Base-by-base conservation (phyloP, 176 grass and related monocot species). In the Puccinellia tenuiflora region DNA sequence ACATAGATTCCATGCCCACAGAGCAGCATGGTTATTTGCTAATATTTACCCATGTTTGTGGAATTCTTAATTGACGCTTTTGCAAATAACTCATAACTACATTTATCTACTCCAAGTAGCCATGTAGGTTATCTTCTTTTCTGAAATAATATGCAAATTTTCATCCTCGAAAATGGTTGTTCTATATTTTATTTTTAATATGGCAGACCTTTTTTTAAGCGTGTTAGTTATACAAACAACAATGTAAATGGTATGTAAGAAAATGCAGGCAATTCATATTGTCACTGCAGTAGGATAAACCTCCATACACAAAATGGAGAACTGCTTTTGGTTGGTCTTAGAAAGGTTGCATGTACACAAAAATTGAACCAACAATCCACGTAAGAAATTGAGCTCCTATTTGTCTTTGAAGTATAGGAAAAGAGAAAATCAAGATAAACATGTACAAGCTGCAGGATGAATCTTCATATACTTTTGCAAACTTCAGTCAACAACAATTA, bases 301-400 rank as follows among this genome's bases (percentile, higher is more conserved):
- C 25, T 45, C 20, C 21, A 87, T 67, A 81, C 56, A 56, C 65
- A 85, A 26, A 34, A 80, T 56, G 37, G 26, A 28, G 11, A 47
- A 70, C n/a, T 24, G 34, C 1, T 42, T 53, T 20, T 33, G 4
- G 17, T 33, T 52, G 29, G 60, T 34, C 15, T 38, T 26, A 34
- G 16, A 86, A 71, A 69, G 46, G 48, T 33, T 68, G 55, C 61
- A 87, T 28, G 28, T 47, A 77, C n/a, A 87, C 62, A 54, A 81
- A 37, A 34, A 86, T 7, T 51, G 11, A 77, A 25, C 29, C 18
- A 39, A 55, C 22, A 83, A 22, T 15, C 20, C 29, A 66, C 29
- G 21, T 56, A 33, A 18, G 5, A 60, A 83, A 70, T 2, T 15
- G 53, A 54, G 69, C 13, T 68, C 45, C 1, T 53, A 81, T 22